Evolutionary conservation across 305 asterid species (phyloP).

Genomic region (Monarda citriodora): DNA sequence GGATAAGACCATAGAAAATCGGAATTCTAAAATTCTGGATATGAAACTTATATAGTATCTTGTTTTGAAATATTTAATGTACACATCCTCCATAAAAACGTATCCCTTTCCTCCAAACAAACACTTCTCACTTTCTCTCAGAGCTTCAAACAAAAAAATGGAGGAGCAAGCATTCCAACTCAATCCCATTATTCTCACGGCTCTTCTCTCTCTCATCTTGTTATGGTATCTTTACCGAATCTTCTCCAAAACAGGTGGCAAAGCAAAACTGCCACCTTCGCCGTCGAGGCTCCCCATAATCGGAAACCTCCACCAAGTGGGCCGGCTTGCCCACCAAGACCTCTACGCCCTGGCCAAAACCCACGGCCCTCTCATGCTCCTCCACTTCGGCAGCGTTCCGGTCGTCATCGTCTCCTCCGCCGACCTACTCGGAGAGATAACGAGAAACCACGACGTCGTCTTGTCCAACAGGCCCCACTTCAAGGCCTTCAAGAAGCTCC

Average conservation of each 20-base stretch:
- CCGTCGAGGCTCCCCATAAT: not conserved
- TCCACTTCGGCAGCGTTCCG: constrained; percentile 2
- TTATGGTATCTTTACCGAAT: not conserved
- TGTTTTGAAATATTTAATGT: no score
- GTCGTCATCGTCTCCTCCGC: not conserved
- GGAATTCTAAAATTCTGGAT: no score
- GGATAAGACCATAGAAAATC: no score
- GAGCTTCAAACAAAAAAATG: not conserved
- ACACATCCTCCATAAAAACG: no score
- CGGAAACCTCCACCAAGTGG: not conserved
- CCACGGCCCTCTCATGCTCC: constrained; percentile 10
- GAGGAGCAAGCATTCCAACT: not conserved
- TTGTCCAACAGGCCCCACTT: not conserved
- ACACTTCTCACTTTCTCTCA: no score
- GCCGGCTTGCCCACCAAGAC: not conserved
- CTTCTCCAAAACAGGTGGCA: not conserved
- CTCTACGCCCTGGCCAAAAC: not conserved
- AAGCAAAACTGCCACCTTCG: not conserved
- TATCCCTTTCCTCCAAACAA: no score
- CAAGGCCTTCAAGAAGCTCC: not conserved
- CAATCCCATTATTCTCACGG: not conserved
- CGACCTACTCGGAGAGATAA: constrained; percentile 11
- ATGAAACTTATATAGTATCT: no score
- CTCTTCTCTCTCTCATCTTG: not conserved
- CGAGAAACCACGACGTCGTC: not conserved